A percentile compares a stretch with the other conserved stretches of the same genome.
Conservation (phyloP, 306 rosid species). For the Comarum palustre region DNA sequence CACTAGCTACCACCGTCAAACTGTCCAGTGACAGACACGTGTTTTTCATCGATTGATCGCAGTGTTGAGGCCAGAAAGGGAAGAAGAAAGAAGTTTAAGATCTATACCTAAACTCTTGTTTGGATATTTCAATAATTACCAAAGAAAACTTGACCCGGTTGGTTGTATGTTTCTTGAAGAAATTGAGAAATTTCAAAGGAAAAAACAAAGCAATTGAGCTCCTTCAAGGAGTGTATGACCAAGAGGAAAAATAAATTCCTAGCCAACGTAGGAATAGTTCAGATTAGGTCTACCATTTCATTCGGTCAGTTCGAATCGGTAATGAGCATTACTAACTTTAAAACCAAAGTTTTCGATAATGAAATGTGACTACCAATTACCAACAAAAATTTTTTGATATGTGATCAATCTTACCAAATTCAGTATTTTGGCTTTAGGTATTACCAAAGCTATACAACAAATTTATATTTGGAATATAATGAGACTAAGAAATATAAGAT, state of each 20-base stretch:
- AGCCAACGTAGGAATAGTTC: neutral
- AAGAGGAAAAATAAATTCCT: neutral
- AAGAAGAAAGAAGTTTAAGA: neutral
- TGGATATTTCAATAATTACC: neutral
- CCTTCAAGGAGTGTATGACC: neutral
- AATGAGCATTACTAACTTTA: no score
- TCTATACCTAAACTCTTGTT: neutral
- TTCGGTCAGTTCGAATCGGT: no score
- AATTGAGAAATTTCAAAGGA: neutral
- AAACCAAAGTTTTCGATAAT: no score
- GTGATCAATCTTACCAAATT: no score
- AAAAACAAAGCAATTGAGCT: neutral
- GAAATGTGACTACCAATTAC: no score
- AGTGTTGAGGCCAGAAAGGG: neutral
- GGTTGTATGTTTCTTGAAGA: neutral
- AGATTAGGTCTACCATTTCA: no score
- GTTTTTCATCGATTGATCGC: neutral
- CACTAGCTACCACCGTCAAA: slow-evolving; percentile 71
- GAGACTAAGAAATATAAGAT: no score
- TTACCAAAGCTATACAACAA: no score
- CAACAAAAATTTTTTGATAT: no score
- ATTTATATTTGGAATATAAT: no score
- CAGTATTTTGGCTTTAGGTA: no score
- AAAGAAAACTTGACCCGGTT: neutral
- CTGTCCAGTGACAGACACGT: slow-evolving; percentile 27